Evolutionary conservation across 768 basidiomycete species (phyloP).

Genomic region (Tulasnella sp.): DNA sequence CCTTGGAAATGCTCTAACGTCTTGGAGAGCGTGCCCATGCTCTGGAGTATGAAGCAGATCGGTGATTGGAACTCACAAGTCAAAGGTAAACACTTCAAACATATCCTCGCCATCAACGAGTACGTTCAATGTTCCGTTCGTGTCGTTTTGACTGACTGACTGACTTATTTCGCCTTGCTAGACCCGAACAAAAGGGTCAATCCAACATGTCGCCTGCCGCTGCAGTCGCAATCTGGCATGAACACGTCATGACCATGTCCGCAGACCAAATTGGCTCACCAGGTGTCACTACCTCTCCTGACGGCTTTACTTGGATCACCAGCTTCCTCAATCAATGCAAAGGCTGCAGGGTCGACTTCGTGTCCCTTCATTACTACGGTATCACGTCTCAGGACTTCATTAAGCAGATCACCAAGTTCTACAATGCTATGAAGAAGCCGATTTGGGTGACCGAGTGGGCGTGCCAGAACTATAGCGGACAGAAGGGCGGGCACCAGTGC

Average conservation of each 20-base stretch:
- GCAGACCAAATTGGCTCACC: conserved; percentile 52
- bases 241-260: conserved; percentile 40
- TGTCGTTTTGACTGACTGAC: neutral
- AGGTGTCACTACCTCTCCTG: conserved; percentile 50
- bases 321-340: conserved; percentile 45
- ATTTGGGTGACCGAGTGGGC: conserved; percentile 67
- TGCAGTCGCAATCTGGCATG: conserved; percentile 47
- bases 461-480: conserved; percentile 32
- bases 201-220: conserved; percentile 44
- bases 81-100: conserved; percentile 40
- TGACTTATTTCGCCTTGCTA: conserved; percentile 27
- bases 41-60: conserved; percentile 54
- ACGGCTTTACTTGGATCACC: conserved; percentile 54
- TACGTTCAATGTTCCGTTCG: conserved; percentile 28
- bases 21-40: conserved; percentile 50
- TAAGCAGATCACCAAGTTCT: conserved; percentile 38
- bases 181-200: conserved; percentile 58
- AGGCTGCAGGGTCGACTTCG: conserved; percentile 43
- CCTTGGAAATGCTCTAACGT: conserved; percentile 35
- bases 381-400: conserved; percentile 39
- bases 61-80: conserved; percentile 39
- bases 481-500: conserved; percentile 31
- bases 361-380: conserved; percentile 66
- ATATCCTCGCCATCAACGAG: conserved; percentile 65
- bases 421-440: conserved; percentile 34